Base-by-base conservation (phyloP, 2,329 filamentous ascomycete species). In the Exophiala calicioides region DNA sequence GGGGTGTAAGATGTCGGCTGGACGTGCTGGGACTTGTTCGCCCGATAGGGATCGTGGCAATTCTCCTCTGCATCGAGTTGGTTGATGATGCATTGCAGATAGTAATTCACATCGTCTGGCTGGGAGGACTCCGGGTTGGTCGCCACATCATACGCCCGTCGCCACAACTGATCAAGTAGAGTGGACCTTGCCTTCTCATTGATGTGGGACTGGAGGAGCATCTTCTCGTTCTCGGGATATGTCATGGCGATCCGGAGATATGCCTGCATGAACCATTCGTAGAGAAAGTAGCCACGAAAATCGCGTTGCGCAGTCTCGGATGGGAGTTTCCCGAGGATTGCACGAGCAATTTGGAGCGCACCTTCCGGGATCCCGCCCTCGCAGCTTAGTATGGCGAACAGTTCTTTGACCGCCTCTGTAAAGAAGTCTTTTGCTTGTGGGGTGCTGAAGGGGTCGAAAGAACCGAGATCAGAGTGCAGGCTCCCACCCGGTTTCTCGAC, bases 381-480 rank as follows among this genome's bases (percentile, higher is more conserved):
- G 62, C 89, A 86, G 53, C 88, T 88, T 44, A 98, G 79, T 41
- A 96, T 77, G 52, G 87, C 84, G 63, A 97, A 95, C 7, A 98
- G 73, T 42, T 84, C 84, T 59, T 85, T 78, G 33, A 95, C 84
- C 29, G 90, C 88, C 54, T 80, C 79, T 59, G 89, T 82, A 68
- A 95, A 96, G 64, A 96, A 98, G 51, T 91, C 85, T 61, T 94
- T 88, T 30, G 86, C 85, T 13, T 86, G 85, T 59, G 87, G 84
- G 52, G 88, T 87, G 62, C 93, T 86, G 65, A 91, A 86, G 47
- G 83, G 80, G 47, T 72, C 69, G 47, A 65, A 62, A 53, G 83
- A 83, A 72, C 87, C 86, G 53, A 44, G 29, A 36, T 39, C 27
- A 26, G 32, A 46, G 19, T 39, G 38, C 7, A 82, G 26, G 83